These are phyloP conservation scores for Acorus calamus DNA, from an alignment of 106 monocot species.

Conservation along the genomic window DNA sequence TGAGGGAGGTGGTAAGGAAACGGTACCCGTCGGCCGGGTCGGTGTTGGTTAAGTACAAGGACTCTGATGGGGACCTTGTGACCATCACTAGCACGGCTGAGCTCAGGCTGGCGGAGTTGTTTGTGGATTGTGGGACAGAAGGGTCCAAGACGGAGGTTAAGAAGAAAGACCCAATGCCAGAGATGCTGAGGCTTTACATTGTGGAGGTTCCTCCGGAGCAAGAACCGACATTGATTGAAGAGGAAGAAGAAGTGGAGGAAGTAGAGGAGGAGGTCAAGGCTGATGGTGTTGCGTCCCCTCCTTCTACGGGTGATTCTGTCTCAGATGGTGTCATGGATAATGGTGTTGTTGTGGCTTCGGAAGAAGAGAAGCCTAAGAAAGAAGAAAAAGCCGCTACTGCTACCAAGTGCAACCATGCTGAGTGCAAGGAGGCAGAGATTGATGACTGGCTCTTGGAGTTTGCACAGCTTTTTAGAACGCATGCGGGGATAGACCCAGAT, in stretches of 20 bases:
- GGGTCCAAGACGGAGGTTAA: background rate
- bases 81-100: conserved; percentile 73
- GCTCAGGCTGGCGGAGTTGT: conserved; percentile 57
- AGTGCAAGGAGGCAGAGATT: conserved; percentile 84
- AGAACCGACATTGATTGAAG: conserved; percentile 51
- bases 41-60: conserved; percentile 79
- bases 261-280: conserved; percentile 13
- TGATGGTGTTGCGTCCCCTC: conserved; percentile 15
- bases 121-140: conserved; percentile 19
- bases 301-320: conserved; percentile 11
- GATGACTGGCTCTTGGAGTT: conserved; percentile 96
- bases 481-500: conserved; percentile 92
- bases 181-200: conserved; percentile 59
- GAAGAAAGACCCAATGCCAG: conserved; percentile 9
- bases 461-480: conserved; percentile 85
- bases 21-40: conserved; percentile 71
- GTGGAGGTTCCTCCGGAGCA: conserved; percentile 78
- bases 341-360: conserved; percentile 12
- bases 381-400: conserved; percentile 16
- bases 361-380: conserved; percentile 13
- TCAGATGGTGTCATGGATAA: conserved; percentile 11
- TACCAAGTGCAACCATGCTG: conserved; percentile 56
- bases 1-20: conserved; percentile 68
- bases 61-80: conserved; percentile 80
- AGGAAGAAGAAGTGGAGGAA: conserved; percentile 38